A percentile compares a stretch with the other conserved stretches of the same genome.
These are phyloP conservation scores for Aspergillus quadricinctus DNA, from an alignment of 2,329 filamentous ascomycete species.

Conservation along the genomic window DNA sequence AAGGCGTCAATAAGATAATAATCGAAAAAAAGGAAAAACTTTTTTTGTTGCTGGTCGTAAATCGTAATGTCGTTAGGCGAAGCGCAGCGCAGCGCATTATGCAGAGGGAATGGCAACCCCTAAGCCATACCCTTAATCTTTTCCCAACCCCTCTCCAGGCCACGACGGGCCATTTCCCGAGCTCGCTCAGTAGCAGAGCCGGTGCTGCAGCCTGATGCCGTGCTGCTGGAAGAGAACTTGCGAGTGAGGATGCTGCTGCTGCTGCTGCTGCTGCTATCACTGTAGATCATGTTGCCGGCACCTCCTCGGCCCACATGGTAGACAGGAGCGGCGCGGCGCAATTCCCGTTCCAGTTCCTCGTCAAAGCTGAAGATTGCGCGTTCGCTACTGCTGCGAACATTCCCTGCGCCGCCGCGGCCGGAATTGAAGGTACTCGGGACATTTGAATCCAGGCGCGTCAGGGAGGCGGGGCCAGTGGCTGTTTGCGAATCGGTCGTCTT, in stretches of 20 bases:
- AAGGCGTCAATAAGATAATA: background rate
- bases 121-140: slow-evolving; percentile 36
- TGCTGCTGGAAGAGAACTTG: slow-evolving; percentile 34
- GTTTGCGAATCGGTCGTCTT: slow-evolving; percentile 46
- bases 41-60: background rate
- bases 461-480: slow-evolving; percentile 46
- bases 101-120: slow-evolving; percentile 1
- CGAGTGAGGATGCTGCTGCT: slow-evolving; percentile 24
- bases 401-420: slow-evolving; percentile 55
- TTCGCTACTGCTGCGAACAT: slow-evolving; percentile 50
- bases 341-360: slow-evolving; percentile 58
- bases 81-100: background rate
- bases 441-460: slow-evolving; percentile 46
- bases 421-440: slow-evolving; percentile 38
- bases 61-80: slow-evolving; percentile 19
- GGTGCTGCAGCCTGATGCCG: slow-evolving; percentile 33
- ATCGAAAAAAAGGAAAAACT: background rate
- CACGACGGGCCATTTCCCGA: slow-evolving; percentile 32
- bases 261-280: slow-evolving; percentile 20
- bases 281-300: slow-evolving; percentile 49
- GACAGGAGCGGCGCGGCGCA: slow-evolving; percentile 54
- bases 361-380: slow-evolving; percentile 64
- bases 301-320: slow-evolving; percentile 62
- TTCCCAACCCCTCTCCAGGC: slow-evolving; percentile 38
- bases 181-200: slow-evolving; percentile 32